These are phyloP conservation scores for Fusarium hainanense DNA, from an alignment of 2,329 filamentous ascomycete species.

Conservation along the genomic window DNA sequence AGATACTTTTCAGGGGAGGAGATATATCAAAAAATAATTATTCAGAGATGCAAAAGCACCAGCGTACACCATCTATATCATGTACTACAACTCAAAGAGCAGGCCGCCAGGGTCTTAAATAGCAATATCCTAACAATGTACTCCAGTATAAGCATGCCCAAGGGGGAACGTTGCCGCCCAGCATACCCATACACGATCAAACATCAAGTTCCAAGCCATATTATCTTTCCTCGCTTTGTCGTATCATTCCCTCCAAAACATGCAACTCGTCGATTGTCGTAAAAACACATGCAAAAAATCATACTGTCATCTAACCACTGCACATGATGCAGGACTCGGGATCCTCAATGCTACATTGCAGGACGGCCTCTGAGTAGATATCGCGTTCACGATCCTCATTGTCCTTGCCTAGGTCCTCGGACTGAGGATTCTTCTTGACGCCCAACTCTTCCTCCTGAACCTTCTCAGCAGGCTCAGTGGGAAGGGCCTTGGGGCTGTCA, in stretches of 20 bases:
- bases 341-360: slow-evolving; percentile 98
- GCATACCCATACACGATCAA: slow-evolving; percentile 32
- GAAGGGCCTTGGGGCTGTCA: slow-evolving; percentile 81
- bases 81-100: slow-evolving; percentile 11
- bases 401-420: slow-evolving; percentile 78
- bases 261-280: slow-evolving; percentile 50
- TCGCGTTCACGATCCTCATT: slow-evolving; percentile 84
- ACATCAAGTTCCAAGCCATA: slow-evolving; percentile 34
- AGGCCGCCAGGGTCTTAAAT: slow-evolving; percentile 13
- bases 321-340: slow-evolving; percentile 96
- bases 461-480: slow-evolving; percentile 74
- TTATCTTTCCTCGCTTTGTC: slow-evolving; percentile 40
- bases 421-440: slow-evolving; percentile 65
- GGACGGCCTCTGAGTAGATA: slow-evolving; percentile 92
- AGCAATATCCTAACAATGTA: slow-evolving; percentile 31
- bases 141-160: slow-evolving; percentile 35
- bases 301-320: slow-evolving; percentile 74
- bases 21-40: slow-evolving; percentile 5
- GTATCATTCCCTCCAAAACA: slow-evolving; percentile 40
- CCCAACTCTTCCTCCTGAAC: slow-evolving; percentile 72
- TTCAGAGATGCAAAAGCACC: slow-evolving; percentile 21
- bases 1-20: neutral
- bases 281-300: slow-evolving; percentile 39
- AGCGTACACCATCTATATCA: slow-evolving; percentile 37
- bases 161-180: slow-evolving; percentile 29